Conservation (phyloP, 805 yeast genomes). For the Starmerella bombi region DNA sequence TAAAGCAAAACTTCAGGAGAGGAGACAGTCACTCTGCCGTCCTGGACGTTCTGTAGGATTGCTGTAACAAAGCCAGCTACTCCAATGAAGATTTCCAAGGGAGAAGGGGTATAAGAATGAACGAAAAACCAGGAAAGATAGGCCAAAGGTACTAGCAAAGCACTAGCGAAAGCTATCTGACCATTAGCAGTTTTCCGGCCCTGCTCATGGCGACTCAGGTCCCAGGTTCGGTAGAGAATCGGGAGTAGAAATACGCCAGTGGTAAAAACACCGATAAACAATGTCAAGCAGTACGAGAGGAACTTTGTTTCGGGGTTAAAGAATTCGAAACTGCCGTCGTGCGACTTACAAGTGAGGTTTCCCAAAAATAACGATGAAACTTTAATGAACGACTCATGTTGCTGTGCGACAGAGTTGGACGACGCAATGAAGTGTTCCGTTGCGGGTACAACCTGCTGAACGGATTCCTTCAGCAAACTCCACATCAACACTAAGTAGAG, state of each 20-base stretch:
- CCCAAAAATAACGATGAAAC: slow-evolving; percentile 8
- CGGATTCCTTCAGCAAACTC: not conserved
- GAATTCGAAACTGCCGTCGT: slow-evolving; percentile 8
- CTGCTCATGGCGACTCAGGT: slow-evolving; percentile 12
- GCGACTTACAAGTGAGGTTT: slow-evolving; percentile 3
- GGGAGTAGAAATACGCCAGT: slow-evolving; percentile 13
- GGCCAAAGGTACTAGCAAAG: slow-evolving; percentile 10
- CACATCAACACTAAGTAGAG: not conserved
- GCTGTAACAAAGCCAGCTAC: slow-evolving; percentile 11
- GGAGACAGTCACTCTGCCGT: slow-evolving; percentile 21
- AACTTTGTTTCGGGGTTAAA: slow-evolving; percentile 20
- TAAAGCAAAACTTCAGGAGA: slow-evolving; percentile 18
- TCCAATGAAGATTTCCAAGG: slow-evolving; percentile 9
- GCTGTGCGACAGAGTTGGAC: not conserved
- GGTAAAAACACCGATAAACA: slow-evolving; percentile 11
- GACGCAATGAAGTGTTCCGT: not conserved
- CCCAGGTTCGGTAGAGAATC: slow-evolving; percentile 5
- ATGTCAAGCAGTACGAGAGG: slow-evolving; percentile 16
- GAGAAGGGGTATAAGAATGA: slow-evolving; percentile 5
- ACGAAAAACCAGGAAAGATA: slow-evolving; percentile 7
- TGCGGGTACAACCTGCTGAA: not conserved
- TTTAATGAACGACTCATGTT: slow-evolving; percentile 5
- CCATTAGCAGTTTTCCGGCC: slow-evolving; percentile 15
- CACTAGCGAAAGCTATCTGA: slow-evolving; percentile 15
- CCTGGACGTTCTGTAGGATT: slow-evolving; percentile 17